Base-by-base conservation (phyloP, 352 stramenopile genomes). In the Hyaloperonospora brassicae region DNA sequence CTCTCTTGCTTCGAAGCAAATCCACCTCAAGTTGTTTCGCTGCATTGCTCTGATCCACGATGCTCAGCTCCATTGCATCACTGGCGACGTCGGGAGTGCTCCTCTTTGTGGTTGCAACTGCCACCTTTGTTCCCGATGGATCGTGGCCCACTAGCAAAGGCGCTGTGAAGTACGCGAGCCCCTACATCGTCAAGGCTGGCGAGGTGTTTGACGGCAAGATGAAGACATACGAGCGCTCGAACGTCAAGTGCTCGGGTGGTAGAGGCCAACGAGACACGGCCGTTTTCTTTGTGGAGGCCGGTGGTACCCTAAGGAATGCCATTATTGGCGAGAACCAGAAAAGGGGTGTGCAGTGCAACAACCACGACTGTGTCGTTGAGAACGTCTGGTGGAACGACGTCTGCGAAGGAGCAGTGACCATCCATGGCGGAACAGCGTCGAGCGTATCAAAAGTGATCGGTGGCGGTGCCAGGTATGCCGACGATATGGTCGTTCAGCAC, bases 131-230 rank as follows among this genome's bases (percentile, higher is more conserved):
- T 53, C 63, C 63, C 0, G 46, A 48, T 30, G 59, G 63, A 10
- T 57, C 52, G 46, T 68, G 63, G 59, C 59, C 63, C n/a, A 39
- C 40, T 25, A 65, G 59, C 46, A 57, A 57, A 36, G 63, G 63
- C n/a, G 61, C 12, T 3, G 55, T 65, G 31, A 52, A 52, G 45
- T 55, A 55, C 23, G 36, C 34, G 14, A 62, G 55, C 46, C 59
- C 69, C 9, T 62, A 56, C 55, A 61, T 59, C 45, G 64, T 76
- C 35, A 63, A 67, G 25, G 62, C 61, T n/a, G 70, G 61, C 22
- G 27, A 34, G 27, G 4, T 34, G 27, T 34, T 34, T 34, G 27
- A 34, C 27, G 27, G 27, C 27, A 34, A 34, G 27, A 34, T 34
- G 27, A 34, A 34, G 27, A 34, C 27, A 34, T 34, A 34, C 27